Evolutionary conservation across 2,329 filamentous ascomycete genomes (phyloP), one percentile per base, ranked within the genome.

Genomic region (Venturiaceae sp.): DNA sequence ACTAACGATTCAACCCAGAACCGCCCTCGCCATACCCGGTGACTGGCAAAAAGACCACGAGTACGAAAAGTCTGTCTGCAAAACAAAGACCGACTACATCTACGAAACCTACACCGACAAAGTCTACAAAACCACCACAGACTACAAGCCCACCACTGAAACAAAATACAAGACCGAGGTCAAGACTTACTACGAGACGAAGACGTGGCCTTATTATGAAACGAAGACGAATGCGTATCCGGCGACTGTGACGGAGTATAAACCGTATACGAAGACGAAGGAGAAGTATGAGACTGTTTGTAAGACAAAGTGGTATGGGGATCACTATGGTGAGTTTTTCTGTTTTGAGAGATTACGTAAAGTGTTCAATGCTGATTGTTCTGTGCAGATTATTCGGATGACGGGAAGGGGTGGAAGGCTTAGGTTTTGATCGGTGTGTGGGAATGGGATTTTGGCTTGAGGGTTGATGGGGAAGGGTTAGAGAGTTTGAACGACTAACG

Each of bases 41-140:
- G 44, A 50, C 14, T 50, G 44, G 44, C 44, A 50, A 50, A 50
- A 50, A 50, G 44, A 50, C 23, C 26, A 50, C 44, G 44, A 50
- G 14, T 50, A 50, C 23, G 44, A 50, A 30, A 47, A 50, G 30
- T 50, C 44, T 5, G 14, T 50, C 13, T 50, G 44, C 44, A 50
- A 50, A 30, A 50, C 44, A 50, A 50, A 50, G 26, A 50, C 44
- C 5, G 19, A 26, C 1, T 50, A 50, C 44, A 26, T 28, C 44
- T 50, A 50, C 44, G 23, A 30, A 30, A 50, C 44, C 44, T 50
- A 50, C 44, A 50, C 44, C 21, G 44, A 50, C 13, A 30, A 50
- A 50, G 26, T 7, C 44, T 50, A 50, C 44, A 50, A 50, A 30
- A 50, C 44, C 13, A 2, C 30, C 6, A 50, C 44, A 30, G 19